Conservation (phyloP, 306 rosid genomes). For the Cyamopsis tetragonoloba region DNA sequence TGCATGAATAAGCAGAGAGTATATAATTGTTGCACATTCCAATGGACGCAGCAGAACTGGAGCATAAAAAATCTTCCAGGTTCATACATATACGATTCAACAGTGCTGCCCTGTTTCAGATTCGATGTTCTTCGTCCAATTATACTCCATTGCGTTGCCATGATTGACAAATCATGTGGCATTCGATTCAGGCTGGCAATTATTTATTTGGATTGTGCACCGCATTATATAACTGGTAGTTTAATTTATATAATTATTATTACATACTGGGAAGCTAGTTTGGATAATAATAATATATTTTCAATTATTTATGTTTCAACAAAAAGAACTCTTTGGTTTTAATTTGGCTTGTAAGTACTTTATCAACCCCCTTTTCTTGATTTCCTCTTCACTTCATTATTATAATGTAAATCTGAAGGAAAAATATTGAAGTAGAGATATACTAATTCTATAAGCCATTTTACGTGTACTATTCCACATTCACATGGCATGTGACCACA, state of each 20-base stretch:
- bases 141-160: conserved; percentile 19
- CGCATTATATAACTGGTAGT: not conserved
- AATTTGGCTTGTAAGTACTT: conserved; percentile 17
- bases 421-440: not conserved
- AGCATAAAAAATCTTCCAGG: not conserved
- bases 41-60: not conserved
- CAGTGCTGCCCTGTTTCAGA: conserved; percentile 20
- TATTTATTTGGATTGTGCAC: conserved; percentile 18
- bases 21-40: not conserved
- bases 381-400: not conserved
- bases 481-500: no score
- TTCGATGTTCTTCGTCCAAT: conserved; percentile 15
- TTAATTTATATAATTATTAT: not conserved
- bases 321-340: not conserved
- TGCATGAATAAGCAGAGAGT: conserved; percentile 27
- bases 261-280: not conserved
- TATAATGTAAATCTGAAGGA: not conserved
- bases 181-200: conserved; percentile 15
- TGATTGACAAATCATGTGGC: conserved; percentile 11
- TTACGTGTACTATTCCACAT: no score
- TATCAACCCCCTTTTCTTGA: not conserved
- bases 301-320: no score
- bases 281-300: conserved; percentile 7
- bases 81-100: conserved; percentile 9
- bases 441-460: not conserved